These are phyloP conservation scores for Podospora bellae-mahoneyi DNA, from an alignment of 495 filamentous ascomycete genomes.

Conservation along the genomic window DNA sequence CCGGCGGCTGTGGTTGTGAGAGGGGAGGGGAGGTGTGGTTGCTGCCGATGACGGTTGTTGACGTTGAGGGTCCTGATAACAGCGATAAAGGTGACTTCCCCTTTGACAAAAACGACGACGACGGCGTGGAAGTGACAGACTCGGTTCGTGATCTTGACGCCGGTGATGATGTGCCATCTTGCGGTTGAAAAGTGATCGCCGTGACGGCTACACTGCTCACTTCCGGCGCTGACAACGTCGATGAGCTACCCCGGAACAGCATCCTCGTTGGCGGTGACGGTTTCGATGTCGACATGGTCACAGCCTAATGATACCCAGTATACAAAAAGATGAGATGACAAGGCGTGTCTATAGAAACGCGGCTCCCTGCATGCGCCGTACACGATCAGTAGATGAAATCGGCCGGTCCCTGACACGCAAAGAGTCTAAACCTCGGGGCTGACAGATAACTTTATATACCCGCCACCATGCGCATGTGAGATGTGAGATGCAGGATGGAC, in stretches of 20 bases:
- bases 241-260: background rate
- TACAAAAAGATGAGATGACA: background rate
- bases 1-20: background rate
- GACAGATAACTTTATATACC: background rate
- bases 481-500: background rate
- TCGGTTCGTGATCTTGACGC: background rate
- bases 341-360: background rate
- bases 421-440: background rate
- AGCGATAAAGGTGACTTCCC: background rate
- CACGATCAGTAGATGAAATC: background rate
- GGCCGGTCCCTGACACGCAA: background rate
- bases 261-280: conserved; percentile 7
- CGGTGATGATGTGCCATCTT: background rate
- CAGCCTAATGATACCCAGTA: background rate
- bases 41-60: conserved; percentile 5
- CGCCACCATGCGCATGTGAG: background rate
- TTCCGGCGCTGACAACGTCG: conserved; percentile 13
- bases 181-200: background rate
- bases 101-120: background rate
- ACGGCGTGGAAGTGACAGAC: conserved; percentile 7
- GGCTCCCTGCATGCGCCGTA: background rate
- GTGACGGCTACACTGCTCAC: conserved; percentile 14
- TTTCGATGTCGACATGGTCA: background rate
- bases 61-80: background rate
- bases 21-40: background rate